phyloP scores from a whole-genome alignment of 2,329 filamentous ascomycete genomes.

The Alternaria triticimaculans region DNA sequence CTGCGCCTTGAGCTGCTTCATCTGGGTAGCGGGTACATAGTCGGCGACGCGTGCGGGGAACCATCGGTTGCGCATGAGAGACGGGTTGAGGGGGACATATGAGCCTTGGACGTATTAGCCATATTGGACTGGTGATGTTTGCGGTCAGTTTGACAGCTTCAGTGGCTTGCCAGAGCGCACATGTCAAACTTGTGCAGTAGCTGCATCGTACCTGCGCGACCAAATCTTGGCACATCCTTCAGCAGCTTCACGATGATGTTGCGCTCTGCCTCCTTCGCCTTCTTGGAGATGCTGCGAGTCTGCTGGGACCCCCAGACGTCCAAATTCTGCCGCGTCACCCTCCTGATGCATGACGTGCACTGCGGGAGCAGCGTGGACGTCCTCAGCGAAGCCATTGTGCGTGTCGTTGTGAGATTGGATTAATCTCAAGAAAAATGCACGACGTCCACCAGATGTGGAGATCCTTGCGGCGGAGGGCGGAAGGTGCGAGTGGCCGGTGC shows the following conservation, averaged over 20 bases:
- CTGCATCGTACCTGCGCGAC: slow-evolving; percentile 45
- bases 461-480: slow-evolving; percentile 33
- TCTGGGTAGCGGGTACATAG: slow-evolving; percentile 57
- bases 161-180: background rate
- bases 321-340: slow-evolving; percentile 39
- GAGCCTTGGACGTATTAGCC: slow-evolving; percentile 52
- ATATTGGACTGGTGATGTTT: background rate
- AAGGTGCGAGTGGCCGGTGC: slow-evolving; percentile 27
- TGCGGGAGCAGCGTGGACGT: slow-evolving; percentile 45
- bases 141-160: background rate
- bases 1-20: slow-evolving; percentile 54
- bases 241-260: slow-evolving; percentile 59
- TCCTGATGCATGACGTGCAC: slow-evolving; percentile 48
- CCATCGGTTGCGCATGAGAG: slow-evolving; percentile 63
- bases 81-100: slow-evolving; percentile 59
- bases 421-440: slow-evolving; percentile 19
- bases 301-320: slow-evolving; percentile 44
- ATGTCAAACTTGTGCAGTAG: background rate
- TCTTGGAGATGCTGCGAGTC: slow-evolving; percentile 55
- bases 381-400: slow-evolving; percentile 43
- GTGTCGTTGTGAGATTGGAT: slow-evolving; percentile 17
- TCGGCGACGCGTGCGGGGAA: slow-evolving; percentile 59
- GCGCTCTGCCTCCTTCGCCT: slow-evolving; percentile 50
- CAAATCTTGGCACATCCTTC: slow-evolving; percentile 61
- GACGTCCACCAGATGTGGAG: slow-evolving; percentile 30